Evolutionary conservation across 768 basidiomycete species (phyloP), one percentile per base, ranked within the genome.

Genomic region (Collybia nuda): DNA sequence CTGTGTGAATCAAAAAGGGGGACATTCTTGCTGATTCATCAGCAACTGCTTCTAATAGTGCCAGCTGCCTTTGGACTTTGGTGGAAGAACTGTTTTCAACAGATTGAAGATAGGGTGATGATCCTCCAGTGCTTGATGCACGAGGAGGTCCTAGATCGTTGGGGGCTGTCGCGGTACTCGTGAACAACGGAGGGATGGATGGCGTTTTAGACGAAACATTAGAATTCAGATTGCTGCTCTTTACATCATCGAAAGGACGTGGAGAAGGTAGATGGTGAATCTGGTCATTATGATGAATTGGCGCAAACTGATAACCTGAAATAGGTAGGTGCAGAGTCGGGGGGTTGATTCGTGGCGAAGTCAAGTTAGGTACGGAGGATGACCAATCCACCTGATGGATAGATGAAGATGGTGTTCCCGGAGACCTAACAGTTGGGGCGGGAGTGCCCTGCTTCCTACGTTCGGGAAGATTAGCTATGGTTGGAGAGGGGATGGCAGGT

Each of bases 21-120:
- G 21, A 76, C 74, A 84, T 76, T 52, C 78, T 75, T 5, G 83
- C 84, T 4, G 89, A 88, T 63, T 91, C 88, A 58, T 85, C 81
- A 0, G 83, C 86, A 29, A 90, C 82, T 12, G 80, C 73, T 62
- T 90, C 87, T 9, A 89, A 70, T 52, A 90, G 71, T 2, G 87
- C 87, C 21, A 86, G 72, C 56, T 85, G 89, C 64, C 82, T 82
- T 65, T 88, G 64, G 50, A 77, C 80, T 62, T 83, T 86, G 12
- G 82, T 77, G 26, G 83, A 82, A 3, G 77, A 69, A 6, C 82
- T 78, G 8, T 81, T 68, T 53, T 80, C 84, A 21, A 68, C 64
- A 6, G 80, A 68, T 8, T 80, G 70, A 45, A 88, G 68, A 62
- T 89, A 88, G 0, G 87, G 85, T 6, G 85, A 86, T 48, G 88